These are phyloP conservation scores for Sanghuangporus baumii DNA, from an alignment of 1,284 basidiomycete species.

Conservation along the genomic window DNA sequence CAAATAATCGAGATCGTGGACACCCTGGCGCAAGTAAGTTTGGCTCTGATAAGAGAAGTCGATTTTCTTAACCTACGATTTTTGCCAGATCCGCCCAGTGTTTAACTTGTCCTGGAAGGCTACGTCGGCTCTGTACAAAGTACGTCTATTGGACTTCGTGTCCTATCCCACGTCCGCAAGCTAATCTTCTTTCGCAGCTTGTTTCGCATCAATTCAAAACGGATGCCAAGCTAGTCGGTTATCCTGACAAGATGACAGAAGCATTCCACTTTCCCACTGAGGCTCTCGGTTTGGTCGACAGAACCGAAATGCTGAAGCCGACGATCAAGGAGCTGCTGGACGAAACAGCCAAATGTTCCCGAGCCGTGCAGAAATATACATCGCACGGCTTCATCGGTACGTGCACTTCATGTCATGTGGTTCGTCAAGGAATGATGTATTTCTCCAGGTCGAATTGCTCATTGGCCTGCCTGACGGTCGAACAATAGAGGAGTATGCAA, in stretches of 20 bases:
- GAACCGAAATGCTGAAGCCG: neutral
- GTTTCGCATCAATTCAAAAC: too few species aligned
- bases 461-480: neutral
- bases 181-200: too few species aligned
- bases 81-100: too few species aligned
- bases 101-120: too few species aligned
- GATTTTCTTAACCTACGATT: too few species aligned
- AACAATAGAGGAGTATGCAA: neutral
- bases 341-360: neutral
- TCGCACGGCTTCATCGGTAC: neutral
- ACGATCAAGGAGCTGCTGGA: neutral
- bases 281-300: neutral
- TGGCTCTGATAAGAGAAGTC: too few species aligned
- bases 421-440: neutral
- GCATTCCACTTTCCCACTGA: neutral
- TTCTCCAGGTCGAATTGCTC: neutral
- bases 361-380: neutral
- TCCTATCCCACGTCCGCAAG: too few species aligned
- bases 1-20: too few species aligned
- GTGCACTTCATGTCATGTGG: neutral
- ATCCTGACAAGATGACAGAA: neutral
- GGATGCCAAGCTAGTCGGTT: neutral
- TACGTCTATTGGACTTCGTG: too few species aligned
- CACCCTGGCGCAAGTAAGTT: too few species aligned
- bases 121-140: too few species aligned